Conservation (phyloP, 352 stramenopile genomes). For the Peronospora destructor region DNA sequence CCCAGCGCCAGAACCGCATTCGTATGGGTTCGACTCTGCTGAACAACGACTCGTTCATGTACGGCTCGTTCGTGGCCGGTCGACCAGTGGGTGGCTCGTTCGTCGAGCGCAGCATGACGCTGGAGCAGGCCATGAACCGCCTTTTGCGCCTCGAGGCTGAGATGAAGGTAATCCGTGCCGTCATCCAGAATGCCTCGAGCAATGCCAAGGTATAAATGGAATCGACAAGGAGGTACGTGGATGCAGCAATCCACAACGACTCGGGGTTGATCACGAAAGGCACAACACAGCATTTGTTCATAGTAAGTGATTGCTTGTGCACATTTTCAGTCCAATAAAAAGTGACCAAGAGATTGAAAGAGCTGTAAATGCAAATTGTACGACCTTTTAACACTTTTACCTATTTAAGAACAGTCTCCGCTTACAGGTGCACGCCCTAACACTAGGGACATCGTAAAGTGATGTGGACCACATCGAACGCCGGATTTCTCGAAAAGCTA, state of each 20-base stretch:
- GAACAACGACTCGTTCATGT: conserved; percentile 59
- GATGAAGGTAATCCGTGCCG: conserved; percentile 58
- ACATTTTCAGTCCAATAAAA: conserved; percentile 11
- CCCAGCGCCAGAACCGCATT: conserved; percentile 72
- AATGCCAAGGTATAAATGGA: conserved; percentile 19
- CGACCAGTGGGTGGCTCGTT: conserved; percentile 55
- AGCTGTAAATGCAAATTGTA: conserved; percentile 21
- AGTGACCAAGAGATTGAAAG: conserved; percentile 16
- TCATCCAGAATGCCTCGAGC: conserved; percentile 48
- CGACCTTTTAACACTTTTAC: conserved; percentile 11
- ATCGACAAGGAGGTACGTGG: conserved; percentile 1
- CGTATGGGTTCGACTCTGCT: conserved; percentile 58
- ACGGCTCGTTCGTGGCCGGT: conserved; percentile 72
- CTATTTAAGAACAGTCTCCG: no score
- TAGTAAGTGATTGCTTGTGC: conserved; percentile 17
- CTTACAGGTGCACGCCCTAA: no score
- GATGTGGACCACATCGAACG: conserved; percentile 10
- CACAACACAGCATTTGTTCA: conserved; percentile 20
- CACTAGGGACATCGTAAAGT: background rate
- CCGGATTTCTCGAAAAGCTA: conserved; percentile 11
- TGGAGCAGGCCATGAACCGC: conserved; percentile 72
- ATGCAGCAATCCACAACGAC: conserved; percentile 1
- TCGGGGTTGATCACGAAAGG: background rate
- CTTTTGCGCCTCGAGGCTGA: conserved; percentile 56
- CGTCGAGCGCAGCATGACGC: conserved; percentile 49